Evolutionary conservation across 176 grass and related monocot species (phyloP).

Genomic region (Zoysia japonica): DNA sequence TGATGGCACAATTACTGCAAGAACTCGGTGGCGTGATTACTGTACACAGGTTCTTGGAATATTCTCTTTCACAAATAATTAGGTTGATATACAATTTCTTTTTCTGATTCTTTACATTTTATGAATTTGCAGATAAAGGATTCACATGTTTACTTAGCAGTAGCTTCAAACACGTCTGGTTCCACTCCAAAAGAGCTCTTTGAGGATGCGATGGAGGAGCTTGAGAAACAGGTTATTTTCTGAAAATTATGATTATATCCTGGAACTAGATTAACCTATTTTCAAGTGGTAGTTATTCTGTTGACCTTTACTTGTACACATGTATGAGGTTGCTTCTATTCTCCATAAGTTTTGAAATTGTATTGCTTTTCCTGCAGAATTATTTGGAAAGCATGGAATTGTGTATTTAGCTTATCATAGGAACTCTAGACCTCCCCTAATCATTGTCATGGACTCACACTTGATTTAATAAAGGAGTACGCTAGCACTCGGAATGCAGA

Average conservation of each 20-base stretch:
- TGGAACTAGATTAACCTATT: slow-evolving; percentile 10
- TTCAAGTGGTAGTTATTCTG: background rate
- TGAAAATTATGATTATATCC: slow-evolving; percentile 22
- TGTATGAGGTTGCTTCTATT: background rate
- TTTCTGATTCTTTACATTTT: slow-evolving; percentile 32
- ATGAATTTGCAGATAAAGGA: slow-evolving; percentile 76
- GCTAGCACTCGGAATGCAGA: background rate
- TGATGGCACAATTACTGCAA: slow-evolving; percentile 74
- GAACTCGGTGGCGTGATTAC: slow-evolving; percentile 91
- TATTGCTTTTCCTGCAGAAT: background rate
- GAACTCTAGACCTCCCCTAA: background rate
- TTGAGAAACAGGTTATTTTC: slow-evolving; percentile 82
- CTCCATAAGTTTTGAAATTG: background rate
- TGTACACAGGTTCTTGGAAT: slow-evolving; percentile 62
- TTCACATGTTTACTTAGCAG: slow-evolving; percentile 62
- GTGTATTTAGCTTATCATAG: background rate
- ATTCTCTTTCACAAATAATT: slow-evolving; percentile 8
- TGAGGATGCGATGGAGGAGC: slow-evolving; percentile 84
- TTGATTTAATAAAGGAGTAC: background rate
- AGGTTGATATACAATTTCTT: background rate
- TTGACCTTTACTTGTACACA: background rate
- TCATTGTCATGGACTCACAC: background rate
- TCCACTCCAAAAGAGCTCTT: slow-evolving; percentile 87
- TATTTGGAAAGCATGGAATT: background rate
- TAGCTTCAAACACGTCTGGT: slow-evolving; percentile 74